These are phyloP conservation scores for Zymoseptoria pseudotritici DNA, from an alignment of 2,329 filamentous ascomycete genomes.

Conservation along the genomic window DNA sequence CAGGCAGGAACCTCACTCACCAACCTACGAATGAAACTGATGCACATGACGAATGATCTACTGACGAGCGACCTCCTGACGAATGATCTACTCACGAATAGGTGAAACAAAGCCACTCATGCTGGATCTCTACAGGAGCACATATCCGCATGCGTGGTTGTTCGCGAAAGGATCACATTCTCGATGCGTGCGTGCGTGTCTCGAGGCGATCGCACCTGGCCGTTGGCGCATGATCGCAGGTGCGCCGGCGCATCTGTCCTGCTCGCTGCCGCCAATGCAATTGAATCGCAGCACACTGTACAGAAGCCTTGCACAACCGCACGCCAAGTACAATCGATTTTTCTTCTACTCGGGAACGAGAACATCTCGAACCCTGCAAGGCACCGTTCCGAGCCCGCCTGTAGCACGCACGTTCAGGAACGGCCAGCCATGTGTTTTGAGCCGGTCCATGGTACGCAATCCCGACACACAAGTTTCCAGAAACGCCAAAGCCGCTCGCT, in stretches of 20 bases:
- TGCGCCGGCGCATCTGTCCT: background rate
- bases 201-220: background rate
- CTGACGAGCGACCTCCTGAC: background rate
- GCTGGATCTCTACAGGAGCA: background rate
- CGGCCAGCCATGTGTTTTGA: background rate
- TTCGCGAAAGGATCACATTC: background rate
- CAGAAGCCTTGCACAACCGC: background rate
- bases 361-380: background rate
- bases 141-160: background rate
- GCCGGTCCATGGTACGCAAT: background rate
- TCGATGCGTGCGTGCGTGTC: background rate
- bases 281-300: background rate
- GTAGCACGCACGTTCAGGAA: background rate
- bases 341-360: background rate
- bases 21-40: background rate
- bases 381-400: background rate
- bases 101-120: background rate
- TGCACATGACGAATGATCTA: background rate
- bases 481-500: background rate
- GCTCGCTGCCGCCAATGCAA: background rate
- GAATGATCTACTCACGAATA: background rate
- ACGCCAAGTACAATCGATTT: background rate
- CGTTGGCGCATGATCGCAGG: background rate
- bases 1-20: background rate
- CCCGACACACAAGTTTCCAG: background rate